These are phyloP conservation scores for Saksenaea oblongispora DNA, from an alignment of 371 early-diverging fungal species.

Conservation along the genomic window DNA sequence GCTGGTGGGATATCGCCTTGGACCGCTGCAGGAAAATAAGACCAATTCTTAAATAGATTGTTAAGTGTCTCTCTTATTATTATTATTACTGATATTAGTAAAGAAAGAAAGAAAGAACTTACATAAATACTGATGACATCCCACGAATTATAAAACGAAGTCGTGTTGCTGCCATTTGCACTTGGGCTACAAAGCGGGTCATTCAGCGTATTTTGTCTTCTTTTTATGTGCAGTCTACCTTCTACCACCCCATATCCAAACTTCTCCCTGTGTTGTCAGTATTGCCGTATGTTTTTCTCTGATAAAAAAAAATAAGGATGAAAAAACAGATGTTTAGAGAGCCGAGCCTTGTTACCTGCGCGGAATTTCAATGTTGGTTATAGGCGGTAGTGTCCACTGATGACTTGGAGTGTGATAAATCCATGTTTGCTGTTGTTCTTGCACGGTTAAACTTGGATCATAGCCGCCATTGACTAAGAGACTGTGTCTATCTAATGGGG, in stretches of 20 bases:
- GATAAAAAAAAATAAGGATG: neutral
- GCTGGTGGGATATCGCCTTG: conserved; percentile 16
- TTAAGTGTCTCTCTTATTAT: neutral
- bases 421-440: conserved; percentile 5
- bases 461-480: conserved; percentile 32
- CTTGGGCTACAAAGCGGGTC: neutral
- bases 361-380: conserved; percentile 3
- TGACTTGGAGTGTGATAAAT: conserved; percentile 21
- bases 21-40: conserved; percentile 9
- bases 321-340: neutral
- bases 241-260: conserved; percentile 47
- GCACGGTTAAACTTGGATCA: neutral
- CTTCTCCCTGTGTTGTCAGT: conserved; percentile 29
- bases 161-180: conserved; percentile 11
- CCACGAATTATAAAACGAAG: conserved; percentile 30
- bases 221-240: conserved; percentile 17
- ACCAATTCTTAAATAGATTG: conserved; percentile 19
- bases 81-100: no score
- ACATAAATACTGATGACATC: conserved; percentile 32
- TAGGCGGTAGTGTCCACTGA: conserved; percentile 10
- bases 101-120: conserved; percentile 2
- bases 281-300: conserved; percentile 36
- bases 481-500: conserved; percentile 13
- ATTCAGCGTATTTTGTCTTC: neutral
- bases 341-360: conserved; percentile 20